A percentile compares a stretch with the other conserved stretches of the same genome.
Conservation (phyloP, 2,329 filamentous ascomycete species). For the Cadophora luteo-olivacea region DNA sequence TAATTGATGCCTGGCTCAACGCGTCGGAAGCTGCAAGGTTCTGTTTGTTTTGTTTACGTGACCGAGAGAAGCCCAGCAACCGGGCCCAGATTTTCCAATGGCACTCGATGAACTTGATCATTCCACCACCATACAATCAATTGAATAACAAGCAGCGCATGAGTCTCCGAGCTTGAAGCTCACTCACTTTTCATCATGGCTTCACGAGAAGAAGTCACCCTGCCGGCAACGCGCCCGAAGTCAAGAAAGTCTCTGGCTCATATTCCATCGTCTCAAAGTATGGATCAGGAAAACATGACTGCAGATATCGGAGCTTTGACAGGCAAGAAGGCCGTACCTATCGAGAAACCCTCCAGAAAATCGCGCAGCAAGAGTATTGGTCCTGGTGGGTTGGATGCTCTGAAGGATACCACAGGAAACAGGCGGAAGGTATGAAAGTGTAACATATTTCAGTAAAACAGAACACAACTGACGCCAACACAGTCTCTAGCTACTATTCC, state of each 20-base stretch:
- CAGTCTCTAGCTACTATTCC: conserved; percentile 42
- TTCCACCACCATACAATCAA: conserved; percentile 18
- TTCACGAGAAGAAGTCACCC: conserved; percentile 52
- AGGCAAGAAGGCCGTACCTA: conserved; percentile 37
- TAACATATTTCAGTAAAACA: not conserved
- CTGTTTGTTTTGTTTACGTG: conserved; percentile 39
- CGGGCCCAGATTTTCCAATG: conserved; percentile 22
- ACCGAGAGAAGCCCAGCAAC: conserved; percentile 27
- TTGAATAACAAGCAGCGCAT: conserved; percentile 18
- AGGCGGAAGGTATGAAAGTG: conserved; percentile 71
- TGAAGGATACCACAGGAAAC: conserved; percentile 78
- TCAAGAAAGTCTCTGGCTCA: conserved; percentile 77
- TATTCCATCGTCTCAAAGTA: conserved; percentile 57
- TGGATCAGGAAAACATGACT: conserved; percentile 82
- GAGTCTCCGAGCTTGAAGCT: conserved; percentile 30
- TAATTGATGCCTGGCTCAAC: conserved; percentile 22
- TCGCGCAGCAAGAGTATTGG: conserved; percentile 95
- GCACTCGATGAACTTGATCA: conserved; percentile 17
- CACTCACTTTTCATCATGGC: conserved; percentile 46
- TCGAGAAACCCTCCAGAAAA: conserved; percentile 57
- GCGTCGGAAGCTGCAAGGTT: conserved; percentile 19
- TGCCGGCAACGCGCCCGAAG: conserved; percentile 58
- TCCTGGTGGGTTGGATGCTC: conserved; percentile 84
- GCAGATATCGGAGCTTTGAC: conserved; percentile 62
- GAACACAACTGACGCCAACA: conserved; percentile 26